These are phyloP conservation scores for Chlorella sp. DNA, from an alignment of 139 green algal species.

Conservation along the genomic window DNA sequence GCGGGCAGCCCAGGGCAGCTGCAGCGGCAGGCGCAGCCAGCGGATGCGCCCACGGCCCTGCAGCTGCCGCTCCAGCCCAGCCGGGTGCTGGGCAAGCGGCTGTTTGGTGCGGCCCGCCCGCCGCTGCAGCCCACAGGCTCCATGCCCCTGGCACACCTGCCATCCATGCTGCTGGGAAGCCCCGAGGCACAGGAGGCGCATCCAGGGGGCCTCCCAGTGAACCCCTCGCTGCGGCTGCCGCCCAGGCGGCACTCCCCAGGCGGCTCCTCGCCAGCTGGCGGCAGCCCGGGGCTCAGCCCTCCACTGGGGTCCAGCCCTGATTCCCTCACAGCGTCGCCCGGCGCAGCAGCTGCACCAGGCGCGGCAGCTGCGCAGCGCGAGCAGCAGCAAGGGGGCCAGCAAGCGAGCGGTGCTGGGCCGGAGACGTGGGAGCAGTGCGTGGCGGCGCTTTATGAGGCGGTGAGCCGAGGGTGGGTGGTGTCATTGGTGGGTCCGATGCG, in stretches of 20 bases:
- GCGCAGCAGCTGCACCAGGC: neutral
- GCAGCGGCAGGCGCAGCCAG: neutral
- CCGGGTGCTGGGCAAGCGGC: neutral
- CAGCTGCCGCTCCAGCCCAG: neutral
- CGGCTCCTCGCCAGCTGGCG: neutral
- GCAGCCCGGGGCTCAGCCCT: neutral
- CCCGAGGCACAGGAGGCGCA: neutral
- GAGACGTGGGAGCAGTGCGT: neutral
- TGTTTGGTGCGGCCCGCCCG: neutral
- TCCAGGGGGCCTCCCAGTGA: neutral
- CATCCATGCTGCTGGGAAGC: neutral
- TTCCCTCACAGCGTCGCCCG: neutral
- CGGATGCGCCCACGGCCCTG: no score
- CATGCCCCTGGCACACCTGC: neutral
- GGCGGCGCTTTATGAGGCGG: neutral
- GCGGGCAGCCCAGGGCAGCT: neutral
- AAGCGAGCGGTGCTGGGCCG: neutral
- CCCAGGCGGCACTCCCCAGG: neutral
- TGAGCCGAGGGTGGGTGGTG: neutral
- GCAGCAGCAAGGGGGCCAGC: neutral
- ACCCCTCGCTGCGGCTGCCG: conserved; percentile 8
- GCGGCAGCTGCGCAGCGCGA: neutral
- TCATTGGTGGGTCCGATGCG: no score
- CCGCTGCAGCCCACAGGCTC: neutral
- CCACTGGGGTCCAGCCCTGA: neutral